A percentile compares a stretch with the other conserved stretches of the same genome.
Evolutionary conservation across 73 alveolate genomes (phyloP).

Genomic region (Durusdinium trenchii): DNA sequence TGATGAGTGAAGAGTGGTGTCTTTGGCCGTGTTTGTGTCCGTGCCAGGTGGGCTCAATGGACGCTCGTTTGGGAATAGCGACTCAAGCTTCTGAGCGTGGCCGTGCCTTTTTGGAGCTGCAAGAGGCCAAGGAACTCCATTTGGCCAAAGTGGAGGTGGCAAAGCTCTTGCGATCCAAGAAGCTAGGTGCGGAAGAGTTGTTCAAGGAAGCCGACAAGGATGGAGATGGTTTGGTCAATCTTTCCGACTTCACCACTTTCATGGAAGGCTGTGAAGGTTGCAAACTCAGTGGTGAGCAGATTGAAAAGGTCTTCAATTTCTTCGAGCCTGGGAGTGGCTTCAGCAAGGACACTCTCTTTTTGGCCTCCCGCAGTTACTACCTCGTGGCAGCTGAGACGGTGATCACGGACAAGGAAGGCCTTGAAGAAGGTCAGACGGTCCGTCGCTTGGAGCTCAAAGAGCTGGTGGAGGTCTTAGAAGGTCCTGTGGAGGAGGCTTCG

Average conservation of each 20-base stretch:
- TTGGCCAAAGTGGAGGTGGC: constrained; percentile 65
- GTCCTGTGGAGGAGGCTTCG: constrained; percentile 49
- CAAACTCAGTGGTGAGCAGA: constrained; percentile 48
- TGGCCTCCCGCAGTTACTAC: constrained; percentile 82
- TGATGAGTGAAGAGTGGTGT: too few species aligned
- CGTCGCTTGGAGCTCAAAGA: constrained; percentile 84
- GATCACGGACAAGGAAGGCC: constrained; percentile 12
- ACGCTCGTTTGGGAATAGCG: constrained; percentile 31
- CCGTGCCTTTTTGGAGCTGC: constrained; percentile 14
- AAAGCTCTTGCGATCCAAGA: constrained; percentile 61
- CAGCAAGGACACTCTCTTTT: constrained; percentile 47
- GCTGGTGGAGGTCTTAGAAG: constrained; percentile 81
- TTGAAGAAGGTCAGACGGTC: constrained; percentile 35
- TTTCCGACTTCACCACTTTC: constrained; percentile 56
- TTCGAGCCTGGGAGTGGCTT: constrained; percentile 6
- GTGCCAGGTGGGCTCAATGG: constrained; percentile 10
- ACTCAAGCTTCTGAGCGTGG: constrained; percentile 53
- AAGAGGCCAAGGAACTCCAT: constrained; percentile 60
- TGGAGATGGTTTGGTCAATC: constrained; percentile 71
- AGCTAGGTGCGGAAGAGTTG: constrained; percentile 54
- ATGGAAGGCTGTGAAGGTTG: constrained; percentile 77
- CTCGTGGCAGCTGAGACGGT: constrained; percentile 68
- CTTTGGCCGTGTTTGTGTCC: too few species aligned
- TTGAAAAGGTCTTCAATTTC: constrained; percentile 40
- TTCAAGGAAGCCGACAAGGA: constrained; percentile 77